These are phyloP conservation scores for Ramicandelaber brevisporus DNA, from an alignment of 192 early-diverging fungal genomes.

Conservation along the genomic window DNA sequence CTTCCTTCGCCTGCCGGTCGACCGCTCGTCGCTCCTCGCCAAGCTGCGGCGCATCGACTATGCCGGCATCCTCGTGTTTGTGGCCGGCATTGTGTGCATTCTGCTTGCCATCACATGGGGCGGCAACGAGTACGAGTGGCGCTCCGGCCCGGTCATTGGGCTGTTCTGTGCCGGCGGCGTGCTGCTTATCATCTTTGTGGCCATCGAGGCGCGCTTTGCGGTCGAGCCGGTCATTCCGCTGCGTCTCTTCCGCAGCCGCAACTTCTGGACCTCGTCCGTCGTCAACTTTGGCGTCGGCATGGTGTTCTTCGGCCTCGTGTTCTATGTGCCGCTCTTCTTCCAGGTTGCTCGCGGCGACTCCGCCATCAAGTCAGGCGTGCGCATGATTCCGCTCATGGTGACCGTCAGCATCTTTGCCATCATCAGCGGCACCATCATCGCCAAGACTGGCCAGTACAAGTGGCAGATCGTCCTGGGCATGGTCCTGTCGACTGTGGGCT, in stretches of 20 bases:
- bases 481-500: constrained; percentile 11
- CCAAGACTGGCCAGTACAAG: constrained; percentile 8
- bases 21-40: constrained; percentile 5
- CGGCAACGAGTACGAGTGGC: constrained; percentile 29
- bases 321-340: constrained; percentile 20
- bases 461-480: constrained; percentile 12
- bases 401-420: constrained; percentile 8
- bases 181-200: constrained; percentile 14
- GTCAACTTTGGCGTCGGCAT: constrained; percentile 13
- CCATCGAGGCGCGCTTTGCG: constrained; percentile 27
- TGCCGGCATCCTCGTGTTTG: constrained; percentile 18
- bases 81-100: constrained; percentile 21
- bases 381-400: constrained; percentile 12
- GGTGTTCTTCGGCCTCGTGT: constrained; percentile 17
- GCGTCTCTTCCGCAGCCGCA: constrained; percentile 7
- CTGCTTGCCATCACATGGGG: constrained; percentile 26
- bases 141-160: constrained; percentile 14
- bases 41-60: constrained; percentile 28
- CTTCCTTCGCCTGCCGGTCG: constrained; percentile 23
- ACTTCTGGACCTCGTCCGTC: constrained; percentile 5
- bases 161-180: constrained; percentile 17
- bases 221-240: constrained; percentile 37
- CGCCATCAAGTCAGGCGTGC: constrained; percentile 4
- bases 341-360: constrained; percentile 8
- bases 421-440: constrained; percentile 9